A percentile compares a stretch with the other conserved stretches of the same genome.
These are phyloP conservation scores for Aspergillus ochraceus DNA, from an alignment of 2,329 filamentous ascomycete species.

Conservation along the genomic window DNA sequence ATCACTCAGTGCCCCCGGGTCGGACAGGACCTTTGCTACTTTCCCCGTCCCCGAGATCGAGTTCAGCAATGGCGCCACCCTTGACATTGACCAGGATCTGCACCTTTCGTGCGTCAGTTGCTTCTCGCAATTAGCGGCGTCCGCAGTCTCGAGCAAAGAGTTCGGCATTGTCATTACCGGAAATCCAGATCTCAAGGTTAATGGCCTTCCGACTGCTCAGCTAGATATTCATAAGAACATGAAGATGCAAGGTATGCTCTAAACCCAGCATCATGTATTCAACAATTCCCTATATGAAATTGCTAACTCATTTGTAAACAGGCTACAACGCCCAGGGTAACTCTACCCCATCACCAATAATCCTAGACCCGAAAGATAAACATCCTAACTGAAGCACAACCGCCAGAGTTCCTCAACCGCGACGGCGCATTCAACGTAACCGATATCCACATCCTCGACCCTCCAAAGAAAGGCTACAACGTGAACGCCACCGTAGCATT, in stretches of 20 bases:
- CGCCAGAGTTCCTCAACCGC: conserved; percentile 23
- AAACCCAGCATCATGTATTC: not conserved
- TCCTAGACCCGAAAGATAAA: not conserved
- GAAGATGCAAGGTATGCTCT: conserved; percentile 19
- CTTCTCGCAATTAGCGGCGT: conserved; percentile 19
- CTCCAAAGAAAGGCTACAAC: conserved; percentile 22
- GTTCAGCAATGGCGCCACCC: conserved; percentile 13
- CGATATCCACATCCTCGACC: conserved; percentile 17
- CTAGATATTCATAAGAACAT: conserved; percentile 26
- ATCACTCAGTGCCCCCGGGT: conserved; percentile 13
- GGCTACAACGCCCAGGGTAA: conserved; percentile 26
- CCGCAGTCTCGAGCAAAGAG: conserved; percentile 18
- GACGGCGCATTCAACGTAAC: conserved; percentile 24
- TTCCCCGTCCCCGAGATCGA: conserved; percentile 20
- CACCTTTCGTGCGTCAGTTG: conserved; percentile 26
- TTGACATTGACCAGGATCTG: conserved; percentile 26
- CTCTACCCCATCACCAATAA: not conserved
- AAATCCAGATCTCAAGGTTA: conserved; percentile 19
- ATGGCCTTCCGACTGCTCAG: conserved; percentile 23
- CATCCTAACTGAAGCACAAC: conserved; percentile 1
- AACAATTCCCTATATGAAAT: not conserved
- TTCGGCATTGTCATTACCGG: conserved; percentile 21
- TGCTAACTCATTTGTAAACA: not conserved
- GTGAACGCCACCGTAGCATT: conserved; percentile 27
- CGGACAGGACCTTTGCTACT: conserved; percentile 17